These are phyloP conservation scores for Amylocarpus encephaloides DNA, from an alignment of 2,329 filamentous ascomycete species.

Conservation along the genomic window DNA sequence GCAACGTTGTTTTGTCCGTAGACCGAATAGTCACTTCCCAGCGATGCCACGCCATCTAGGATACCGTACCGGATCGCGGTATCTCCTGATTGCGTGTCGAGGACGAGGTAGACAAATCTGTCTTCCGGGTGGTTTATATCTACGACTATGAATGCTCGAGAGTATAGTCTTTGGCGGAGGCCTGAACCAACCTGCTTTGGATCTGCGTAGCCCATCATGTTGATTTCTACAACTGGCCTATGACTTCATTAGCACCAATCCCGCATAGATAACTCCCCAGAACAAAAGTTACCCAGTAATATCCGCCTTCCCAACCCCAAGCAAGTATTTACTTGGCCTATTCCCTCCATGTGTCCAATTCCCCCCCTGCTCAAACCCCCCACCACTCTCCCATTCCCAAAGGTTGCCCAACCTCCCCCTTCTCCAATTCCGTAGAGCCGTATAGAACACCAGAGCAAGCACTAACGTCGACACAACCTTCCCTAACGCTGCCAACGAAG, in stretches of 20 bases:
- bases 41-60: slow-evolving; percentile 59
- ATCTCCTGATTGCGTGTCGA: slow-evolving; percentile 84
- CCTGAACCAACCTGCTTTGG: slow-evolving; percentile 76
- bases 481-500: neutral
- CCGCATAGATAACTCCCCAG: neutral
- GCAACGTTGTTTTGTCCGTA: slow-evolving; percentile 81
- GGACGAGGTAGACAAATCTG: slow-evolving; percentile 78
- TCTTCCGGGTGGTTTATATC: slow-evolving; percentile 58
- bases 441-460: slow-evolving; percentile 1
- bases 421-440: neutral
- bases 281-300: slow-evolving; percentile 53
- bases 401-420: neutral
- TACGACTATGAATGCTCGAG: slow-evolving; percentile 81
- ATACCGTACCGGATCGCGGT: slow-evolving; percentile 86
- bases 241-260: slow-evolving; percentile 9
- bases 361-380: neutral
- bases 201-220: slow-evolving; percentile 88
- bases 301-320: slow-evolving; percentile 66
- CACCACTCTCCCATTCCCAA: neutral
- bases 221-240: slow-evolving; percentile 81
- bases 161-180: slow-evolving; percentile 80
- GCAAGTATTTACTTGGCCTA: slow-evolving; percentile 42
- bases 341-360: slow-evolving; percentile 3
- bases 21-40: slow-evolving; percentile 66
- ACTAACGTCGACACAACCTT: slow-evolving; percentile 1